Percentiles rank a stretch among this genome's conserved stretches.
phyloP scores from a whole-genome alignment of 352 stramenopile species.

The Phytophthora vignae region DNA sequence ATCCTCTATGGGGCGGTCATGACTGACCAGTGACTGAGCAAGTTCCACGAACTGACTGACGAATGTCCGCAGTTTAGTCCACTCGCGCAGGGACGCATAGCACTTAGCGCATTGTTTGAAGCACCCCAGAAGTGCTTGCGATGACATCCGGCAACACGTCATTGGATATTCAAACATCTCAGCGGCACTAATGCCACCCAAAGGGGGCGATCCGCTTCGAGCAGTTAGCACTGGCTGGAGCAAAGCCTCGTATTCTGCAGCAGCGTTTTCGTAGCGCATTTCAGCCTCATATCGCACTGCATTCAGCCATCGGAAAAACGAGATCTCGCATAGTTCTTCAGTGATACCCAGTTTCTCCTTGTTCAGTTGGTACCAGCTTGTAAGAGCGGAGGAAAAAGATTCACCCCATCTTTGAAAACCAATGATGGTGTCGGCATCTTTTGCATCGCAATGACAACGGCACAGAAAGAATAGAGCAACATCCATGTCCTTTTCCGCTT shows the following conservation, averaged over 20 bases:
- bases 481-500: slow-evolving; percentile 55
- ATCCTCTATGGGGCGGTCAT: slow-evolving; percentile 26
- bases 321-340: slow-evolving; percentile 21
- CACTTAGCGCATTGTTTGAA: slow-evolving; percentile 62
- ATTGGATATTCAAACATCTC: slow-evolving; percentile 43
- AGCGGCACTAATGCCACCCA: background rate
- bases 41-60: slow-evolving; percentile 38
- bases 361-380: slow-evolving; percentile 28
- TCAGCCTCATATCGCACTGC: slow-evolving; percentile 54
- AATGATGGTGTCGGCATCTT: slow-evolving; percentile 62
- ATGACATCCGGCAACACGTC: slow-evolving; percentile 46
- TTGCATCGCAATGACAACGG: slow-evolving; percentile 50
- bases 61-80: slow-evolving; percentile 48
- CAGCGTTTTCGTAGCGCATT: slow-evolving; percentile 76
- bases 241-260: slow-evolving; percentile 50
- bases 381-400: slow-evolving; percentile 39
- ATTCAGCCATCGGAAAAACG: slow-evolving; percentile 53
- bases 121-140: slow-evolving; percentile 45
- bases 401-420: slow-evolving; percentile 57
- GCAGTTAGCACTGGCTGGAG: slow-evolving; percentile 40
- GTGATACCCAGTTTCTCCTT: slow-evolving; percentile 17
- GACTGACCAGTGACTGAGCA: slow-evolving; percentile 31
- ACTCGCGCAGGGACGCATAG: slow-evolving; percentile 52
- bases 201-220: background rate
- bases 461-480: slow-evolving; percentile 55